Percentiles rank a stretch among this genome's conserved stretches.
Conservation (phyloP, 768 basidiomycete species). For the Pleurotus tuber-regium region DNA sequence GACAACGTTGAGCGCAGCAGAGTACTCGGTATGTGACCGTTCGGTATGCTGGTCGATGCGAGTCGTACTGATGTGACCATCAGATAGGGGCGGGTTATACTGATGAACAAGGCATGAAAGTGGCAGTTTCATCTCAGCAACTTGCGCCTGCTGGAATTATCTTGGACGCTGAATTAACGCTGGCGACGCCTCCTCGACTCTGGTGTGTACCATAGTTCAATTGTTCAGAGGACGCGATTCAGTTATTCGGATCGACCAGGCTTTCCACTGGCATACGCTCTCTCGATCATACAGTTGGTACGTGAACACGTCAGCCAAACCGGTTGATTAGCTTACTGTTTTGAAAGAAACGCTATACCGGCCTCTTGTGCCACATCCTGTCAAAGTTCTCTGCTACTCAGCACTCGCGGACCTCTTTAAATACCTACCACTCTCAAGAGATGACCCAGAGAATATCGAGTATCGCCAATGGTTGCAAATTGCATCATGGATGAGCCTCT, state of each 20-base stretch:
- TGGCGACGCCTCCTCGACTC: constrained; percentile 69
- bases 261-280: constrained; percentile 78
- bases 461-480: constrained; percentile 66
- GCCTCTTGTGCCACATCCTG: constrained; percentile 48
- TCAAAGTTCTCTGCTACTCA: constrained; percentile 63
- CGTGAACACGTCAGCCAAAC: constrained; percentile 16
- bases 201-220: constrained; percentile 45
- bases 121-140: constrained; percentile 49
- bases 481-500: constrained; percentile 80
- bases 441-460: constrained; percentile 52
- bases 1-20: constrained; percentile 78
- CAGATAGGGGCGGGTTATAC: constrained; percentile 71
- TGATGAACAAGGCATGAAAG: constrained; percentile 66
- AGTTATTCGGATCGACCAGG: constrained; percentile 36
- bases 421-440: constrained; percentile 66
- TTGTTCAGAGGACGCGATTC: constrained; percentile 9
- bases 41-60: background rate
- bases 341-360: constrained; percentile 61
- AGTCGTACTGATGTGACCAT: constrained; percentile 4
- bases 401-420: constrained; percentile 73
- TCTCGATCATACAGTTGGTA: constrained; percentile 76
- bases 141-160: constrained; percentile 73
- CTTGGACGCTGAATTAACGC: constrained; percentile 72
- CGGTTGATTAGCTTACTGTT: background rate
- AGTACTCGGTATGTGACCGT: constrained; percentile 54